Percentiles rank a stretch among this genome's conserved stretches.
phyloP scores from a whole-genome alignment of 2,329 filamentous ascomycete species.

The Fusarium luffae region DNA sequence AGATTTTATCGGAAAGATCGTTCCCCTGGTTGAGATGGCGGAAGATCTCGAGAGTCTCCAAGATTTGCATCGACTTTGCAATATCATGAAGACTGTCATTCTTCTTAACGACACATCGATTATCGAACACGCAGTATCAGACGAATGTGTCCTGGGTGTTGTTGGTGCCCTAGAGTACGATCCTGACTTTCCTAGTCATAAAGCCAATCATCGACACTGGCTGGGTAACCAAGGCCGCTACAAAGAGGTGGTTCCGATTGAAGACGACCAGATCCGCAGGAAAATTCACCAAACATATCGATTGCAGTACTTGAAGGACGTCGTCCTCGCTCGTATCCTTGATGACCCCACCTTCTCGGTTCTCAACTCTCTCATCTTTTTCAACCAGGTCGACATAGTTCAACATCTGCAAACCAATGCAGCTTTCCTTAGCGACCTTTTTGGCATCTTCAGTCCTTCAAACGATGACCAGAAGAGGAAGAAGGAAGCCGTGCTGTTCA shows the following conservation, averaged over 20 bases:
- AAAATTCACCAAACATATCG: conserved; percentile 98
- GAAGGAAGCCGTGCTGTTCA: conserved; percentile 94
- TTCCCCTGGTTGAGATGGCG: conserved; percentile 86
- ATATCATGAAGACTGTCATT: conserved; percentile 97
- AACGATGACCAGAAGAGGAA: conserved; percentile 76
- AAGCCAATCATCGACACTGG: conserved; percentile 96
- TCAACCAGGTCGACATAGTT: conserved; percentile 98
- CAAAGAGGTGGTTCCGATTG: conserved; percentile 95
- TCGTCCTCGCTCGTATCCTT: conserved; percentile 94
- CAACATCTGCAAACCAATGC: conserved; percentile 89
- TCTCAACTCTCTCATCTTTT: conserved; percentile 97
- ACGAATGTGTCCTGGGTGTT: conserved; percentile 88
- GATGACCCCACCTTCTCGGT: conserved; percentile 98
- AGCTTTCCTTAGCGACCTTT: conserved; percentile 84
- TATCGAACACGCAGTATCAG: conserved; percentile 92
- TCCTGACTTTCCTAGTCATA: conserved; percentile 96
- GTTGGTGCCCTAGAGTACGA: conserved; percentile 98
- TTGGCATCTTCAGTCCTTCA: conserved; percentile 80
- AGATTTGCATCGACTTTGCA: conserved; percentile 92
- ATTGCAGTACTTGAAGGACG: conserved; percentile 95
- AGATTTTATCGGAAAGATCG: conserved; percentile 87
- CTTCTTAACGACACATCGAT: conserved; percentile 94
- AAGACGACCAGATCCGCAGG: conserved; percentile 80
- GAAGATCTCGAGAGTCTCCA: conserved; percentile 89
- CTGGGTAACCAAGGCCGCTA: conserved; percentile 88